A percentile compares a stretch with the other conserved stretches of the same genome.
These are phyloP conservation scores for Penicillium sp. DNA, from an alignment of 2,329 filamentous ascomycete species.

Conservation along the genomic window DNA sequence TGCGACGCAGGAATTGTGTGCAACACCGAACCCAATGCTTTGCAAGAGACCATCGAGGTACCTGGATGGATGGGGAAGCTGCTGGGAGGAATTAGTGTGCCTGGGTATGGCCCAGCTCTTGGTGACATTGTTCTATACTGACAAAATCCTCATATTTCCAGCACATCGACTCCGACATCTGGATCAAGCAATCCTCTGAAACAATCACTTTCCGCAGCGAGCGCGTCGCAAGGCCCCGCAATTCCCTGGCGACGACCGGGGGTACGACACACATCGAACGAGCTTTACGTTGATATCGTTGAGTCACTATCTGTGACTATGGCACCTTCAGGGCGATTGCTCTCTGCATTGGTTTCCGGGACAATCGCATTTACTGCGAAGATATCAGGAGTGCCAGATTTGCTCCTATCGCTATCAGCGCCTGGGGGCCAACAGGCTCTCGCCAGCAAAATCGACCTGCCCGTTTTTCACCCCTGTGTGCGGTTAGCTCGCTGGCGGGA, in stretches of 20 bases:
- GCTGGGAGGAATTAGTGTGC: slow-evolving; percentile 79
- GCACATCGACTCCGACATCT: slow-evolving; percentile 43
- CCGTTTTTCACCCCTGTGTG: slow-evolving; percentile 95
- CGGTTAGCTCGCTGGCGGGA: slow-evolving; percentile 86
- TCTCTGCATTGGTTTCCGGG: slow-evolving; percentile 84
- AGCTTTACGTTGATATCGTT: slow-evolving; percentile 93
- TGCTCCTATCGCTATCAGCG: slow-evolving; percentile 75
- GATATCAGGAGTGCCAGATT: slow-evolving; percentile 88
- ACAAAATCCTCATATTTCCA: slow-evolving; percentile 6
- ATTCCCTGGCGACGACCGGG: slow-evolving; percentile 90
- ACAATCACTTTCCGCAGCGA: slow-evolving; percentile 37
- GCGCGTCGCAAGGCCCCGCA: slow-evolving; percentile 45
- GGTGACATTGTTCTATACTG: neutral
- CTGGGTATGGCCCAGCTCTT: slow-evolving; percentile 57
- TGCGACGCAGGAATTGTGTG: slow-evolving; percentile 87
- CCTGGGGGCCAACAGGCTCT: slow-evolving; percentile 78
- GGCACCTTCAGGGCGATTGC: slow-evolving; percentile 81
- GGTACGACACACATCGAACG: slow-evolving; percentile 93
- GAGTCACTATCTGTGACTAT: slow-evolving; percentile 85
- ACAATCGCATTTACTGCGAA: slow-evolving; percentile 94
- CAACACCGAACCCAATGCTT: slow-evolving; percentile 88
- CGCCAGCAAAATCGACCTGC: slow-evolving; percentile 72
- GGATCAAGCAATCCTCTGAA: slow-evolving; percentile 42
- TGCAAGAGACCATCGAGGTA: slow-evolving; percentile 87
- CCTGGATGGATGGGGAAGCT: slow-evolving; percentile 87